Evolutionary conservation across 192 early-diverging fungal species (phyloP).

Genomic region (Glomus cerebriforme): DNA sequence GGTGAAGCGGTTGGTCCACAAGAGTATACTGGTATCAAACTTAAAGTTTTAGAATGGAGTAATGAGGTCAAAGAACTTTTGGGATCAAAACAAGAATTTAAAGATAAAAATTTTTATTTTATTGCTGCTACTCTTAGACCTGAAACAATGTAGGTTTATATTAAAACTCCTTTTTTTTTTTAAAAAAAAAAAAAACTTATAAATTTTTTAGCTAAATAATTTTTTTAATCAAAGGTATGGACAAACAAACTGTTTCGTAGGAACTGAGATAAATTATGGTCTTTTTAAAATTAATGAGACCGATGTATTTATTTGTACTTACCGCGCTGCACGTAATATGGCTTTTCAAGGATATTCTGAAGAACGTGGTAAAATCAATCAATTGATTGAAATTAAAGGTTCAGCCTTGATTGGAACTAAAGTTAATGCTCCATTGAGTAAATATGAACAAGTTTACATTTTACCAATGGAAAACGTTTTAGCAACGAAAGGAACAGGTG

Average conservation of each 20-base stretch:
- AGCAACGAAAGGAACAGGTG: slow-evolving; percentile 95
- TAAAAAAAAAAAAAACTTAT: neutral
- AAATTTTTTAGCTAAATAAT: neutral
- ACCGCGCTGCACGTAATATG: slow-evolving; percentile 97
- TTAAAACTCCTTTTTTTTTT: no score
- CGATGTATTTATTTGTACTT: slow-evolving; percentile 88
- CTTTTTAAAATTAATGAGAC: slow-evolving; percentile 76
- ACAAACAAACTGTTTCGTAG: slow-evolving; percentile 98
- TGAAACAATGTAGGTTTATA: slow-evolving; percentile 84
- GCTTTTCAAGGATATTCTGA: slow-evolving; percentile 87
- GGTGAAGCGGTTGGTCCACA: slow-evolving; percentile 94
- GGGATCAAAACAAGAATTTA: slow-evolving; percentile 55
- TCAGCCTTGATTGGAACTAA: slow-evolving; percentile 83
- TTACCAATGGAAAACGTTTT: slow-evolving; percentile 98
- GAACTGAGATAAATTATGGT: slow-evolving; percentile 89
- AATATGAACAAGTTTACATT: slow-evolving; percentile 81
- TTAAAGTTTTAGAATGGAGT: slow-evolving; percentile 76
- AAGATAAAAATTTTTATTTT: slow-evolving; percentile 79
- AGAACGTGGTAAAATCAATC: slow-evolving; percentile 62
- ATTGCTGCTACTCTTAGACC: slow-evolving; percentile 96
- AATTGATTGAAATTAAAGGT: slow-evolving; percentile 80
- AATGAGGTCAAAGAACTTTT: slow-evolving; percentile 47
- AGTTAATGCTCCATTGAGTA: slow-evolving; percentile 84
- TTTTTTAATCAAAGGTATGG: slow-evolving; percentile 65
- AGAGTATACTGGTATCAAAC: slow-evolving; percentile 96